Base-by-base conservation (phyloP, 2,329 filamentous ascomycete genomes). In the Botrytis tulipae region DNA sequence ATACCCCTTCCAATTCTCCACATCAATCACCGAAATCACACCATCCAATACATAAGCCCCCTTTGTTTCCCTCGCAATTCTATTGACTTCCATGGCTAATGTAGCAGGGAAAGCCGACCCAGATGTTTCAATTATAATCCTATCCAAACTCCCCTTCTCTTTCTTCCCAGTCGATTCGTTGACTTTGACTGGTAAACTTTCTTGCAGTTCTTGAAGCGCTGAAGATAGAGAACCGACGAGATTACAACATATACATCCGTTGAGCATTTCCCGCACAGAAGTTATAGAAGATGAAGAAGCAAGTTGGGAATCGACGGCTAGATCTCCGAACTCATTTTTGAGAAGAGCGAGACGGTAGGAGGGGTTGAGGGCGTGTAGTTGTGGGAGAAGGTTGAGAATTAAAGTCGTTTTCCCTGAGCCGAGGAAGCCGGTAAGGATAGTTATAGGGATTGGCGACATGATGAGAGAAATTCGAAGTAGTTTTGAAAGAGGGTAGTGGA, bases 241-340 rank as follows among this genome's bases (percentile, higher is more conserved):
- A 82, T 98, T 98, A 85, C 96, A 99, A 88, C 96, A 99, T 83
- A 99, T 98, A 84, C 96, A 98, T 77, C 95, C 96, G 82, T 97
- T 97, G 71, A 99, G 91, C 1, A 99, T 88, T 83, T 99, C 96
- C 79, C 93, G 92, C 7, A 97, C 95, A 72, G 94, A 95, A 0
- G 93, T 92, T 78, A 99, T 94, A 76, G 95, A 91, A 68, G 89
- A 89, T 22, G 92, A 92, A 0, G 92, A 87, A 25, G 96, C 95
- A 44, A 99, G 91, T 82, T 97, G 93, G 1, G 93, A 96, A 85
- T 99, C 96, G 81, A 99, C 88, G 51, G 94, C 95, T 60, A 99
- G 84, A 82, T 98, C 95, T 81, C 96, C 96, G 82, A 98, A 98
- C 84, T 99, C 96, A 84, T 99, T 99, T 83, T 99, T 99, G 72